Base-by-base conservation (phyloP, 495 filamentous ascomycete genomes). In the Penicillium silybi region DNA sequence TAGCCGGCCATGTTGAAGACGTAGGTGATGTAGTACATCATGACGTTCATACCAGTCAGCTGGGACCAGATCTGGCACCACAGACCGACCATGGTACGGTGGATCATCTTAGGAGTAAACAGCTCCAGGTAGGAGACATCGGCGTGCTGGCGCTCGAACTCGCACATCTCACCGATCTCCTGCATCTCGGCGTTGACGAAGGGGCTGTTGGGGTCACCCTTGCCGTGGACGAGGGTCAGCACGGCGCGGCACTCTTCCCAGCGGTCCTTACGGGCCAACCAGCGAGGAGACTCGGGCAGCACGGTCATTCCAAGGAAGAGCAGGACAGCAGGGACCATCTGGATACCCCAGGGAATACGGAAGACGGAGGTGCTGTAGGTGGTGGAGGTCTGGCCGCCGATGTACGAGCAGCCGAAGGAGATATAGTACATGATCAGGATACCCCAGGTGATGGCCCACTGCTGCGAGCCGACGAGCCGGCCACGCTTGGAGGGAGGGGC, bases 41-140 rank as follows among this genome's bases (percentile, higher is more conserved):
- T 91, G 22, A 91, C 86, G 63, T 90, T 92, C 84, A 90, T 90
- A 37, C 89, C 89, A 1, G 86, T 88, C 42, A 92, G 70, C 62
- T 93, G 89, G 27, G 83, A 84, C 88, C 88, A 92, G 62, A 93
- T 87, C 69, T 92, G 89, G 0, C 78, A 85, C 59, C 87, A 89
- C 32, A 92, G 51, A 50, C 88, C 87, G 56, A 87, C 83, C 46
- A 79, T 58, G 26, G 85, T 87, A 11, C 86, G 81, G 70, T 89
- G 85, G 64, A 88, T 65, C 85, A 90, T 90, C 8, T 73, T 69
- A 0, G 84, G 83, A 29, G 70, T 77, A 68, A 93, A 77, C 7
- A 93, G 70, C 50, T 90, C 87, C 16, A 82, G 46, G 66, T 86
- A 90, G 27, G 77, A 80, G 47, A 85, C 81, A 42, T 87, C 74